Base-by-base conservation (phyloP, 257 asterid genomes). In the Solanum dulcamara region DNA sequence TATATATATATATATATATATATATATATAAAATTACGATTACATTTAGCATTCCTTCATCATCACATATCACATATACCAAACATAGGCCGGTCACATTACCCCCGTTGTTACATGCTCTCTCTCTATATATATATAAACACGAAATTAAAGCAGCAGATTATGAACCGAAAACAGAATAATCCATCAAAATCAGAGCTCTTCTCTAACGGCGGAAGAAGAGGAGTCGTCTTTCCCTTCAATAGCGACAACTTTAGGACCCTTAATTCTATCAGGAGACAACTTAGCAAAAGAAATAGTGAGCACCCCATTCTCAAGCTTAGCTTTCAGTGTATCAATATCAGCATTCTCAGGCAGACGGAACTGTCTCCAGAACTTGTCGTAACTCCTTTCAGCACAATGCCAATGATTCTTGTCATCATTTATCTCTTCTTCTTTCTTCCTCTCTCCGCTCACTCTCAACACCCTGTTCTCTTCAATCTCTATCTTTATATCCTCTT, bases 231-330 rank as follows among this genome's bases (percentile, higher is more conserved):
- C 17, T 79, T 30, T 8, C 22, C 33, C 38, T 12, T 70, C 82
- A 83, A 79, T 85, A 9, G 75, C 30, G 4, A 88, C 87, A 44
- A 85, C 86, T 48, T 66, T 85, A 4, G 88, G 84, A 17, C 85
- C 87, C 38, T 79, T 88, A 22, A 77, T 80, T 55, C 38, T 60
- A 35, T 85, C 84, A 33, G 87, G 84, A 37, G 90, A 85, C 59
- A 85, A 38, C 13, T 85, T 88, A 13, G 85, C 24, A 42, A 88
- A 26, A 7, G 88, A 83, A 48, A 88, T 83, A 7, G 71, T 75
- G n/a, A 88, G 87, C 32, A 88, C 88, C 10, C 90, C 90, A 38
- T 88, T 66, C 59, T 83, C 87, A 20, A 88, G 90, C 51, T 70
- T 83, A 10, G 88, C 90, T 15, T 62, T 46, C 2, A 88, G 46